Conservation (phyloP, 2,329 filamentous ascomycete species). For the Aspergillus spinulosporus region DNA sequence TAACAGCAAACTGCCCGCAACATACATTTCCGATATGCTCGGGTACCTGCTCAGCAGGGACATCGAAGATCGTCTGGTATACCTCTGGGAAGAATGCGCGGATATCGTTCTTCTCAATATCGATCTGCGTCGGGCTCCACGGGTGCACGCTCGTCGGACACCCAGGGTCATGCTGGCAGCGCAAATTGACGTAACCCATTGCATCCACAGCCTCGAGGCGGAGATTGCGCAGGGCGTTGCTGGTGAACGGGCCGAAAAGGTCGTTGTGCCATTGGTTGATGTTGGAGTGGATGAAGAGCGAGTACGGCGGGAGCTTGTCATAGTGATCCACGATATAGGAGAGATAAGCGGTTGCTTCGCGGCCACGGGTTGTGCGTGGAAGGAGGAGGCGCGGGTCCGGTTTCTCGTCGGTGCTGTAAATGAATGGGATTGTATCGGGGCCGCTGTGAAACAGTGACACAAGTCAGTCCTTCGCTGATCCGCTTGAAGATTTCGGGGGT, state of each 20-base stretch:
- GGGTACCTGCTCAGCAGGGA: conserved; percentile 26
- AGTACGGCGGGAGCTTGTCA: conserved; percentile 58
- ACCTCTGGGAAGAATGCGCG: conserved; percentile 30
- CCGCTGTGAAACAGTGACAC: neutral
- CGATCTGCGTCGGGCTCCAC: conserved; percentile 23
- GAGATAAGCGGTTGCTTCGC: conserved; percentile 64
- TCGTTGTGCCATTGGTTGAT: conserved; percentile 60
- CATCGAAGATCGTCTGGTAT: conserved; percentile 29
- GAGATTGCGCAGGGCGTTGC: conserved; percentile 31
- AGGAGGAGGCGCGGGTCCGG: conserved; percentile 27
- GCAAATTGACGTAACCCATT: conserved; percentile 44
- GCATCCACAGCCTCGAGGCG: conserved; percentile 38
- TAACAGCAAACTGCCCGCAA: conserved; percentile 39
- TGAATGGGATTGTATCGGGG: conserved; percentile 26
- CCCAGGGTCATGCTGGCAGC: conserved; percentile 39
- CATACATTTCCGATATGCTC: conserved; percentile 33
- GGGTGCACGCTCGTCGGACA: conserved; percentile 44
- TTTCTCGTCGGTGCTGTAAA: conserved; percentile 31
- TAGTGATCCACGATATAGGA: conserved; percentile 30
- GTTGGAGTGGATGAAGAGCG: conserved; percentile 63
- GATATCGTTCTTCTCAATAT: conserved; percentile 27
- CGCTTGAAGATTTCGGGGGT: too few species aligned
- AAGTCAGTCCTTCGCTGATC: neutral
- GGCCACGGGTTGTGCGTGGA: conserved; percentile 48
- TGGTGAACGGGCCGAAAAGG: conserved; percentile 38